Base-by-base conservation (phyloP, 2,329 filamentous ascomycete genomes). In the Cladosporium sp. region DNA sequence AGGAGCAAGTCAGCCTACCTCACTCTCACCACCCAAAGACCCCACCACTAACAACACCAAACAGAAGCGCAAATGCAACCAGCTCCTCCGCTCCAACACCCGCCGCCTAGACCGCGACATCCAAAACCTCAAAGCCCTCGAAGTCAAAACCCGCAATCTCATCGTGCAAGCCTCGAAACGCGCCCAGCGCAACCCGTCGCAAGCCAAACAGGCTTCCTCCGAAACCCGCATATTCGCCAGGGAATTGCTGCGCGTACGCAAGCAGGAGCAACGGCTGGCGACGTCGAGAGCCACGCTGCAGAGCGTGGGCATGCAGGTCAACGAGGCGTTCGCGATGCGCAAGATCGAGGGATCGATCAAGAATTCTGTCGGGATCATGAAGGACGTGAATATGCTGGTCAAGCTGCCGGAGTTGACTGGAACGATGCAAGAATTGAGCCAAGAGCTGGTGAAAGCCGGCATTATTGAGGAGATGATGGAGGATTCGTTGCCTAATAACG, bases 381-480 rank as follows among this genome's bases (percentile, higher is more conserved):
- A 93, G 80, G 93, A 98, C 77, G 92, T 99, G 67, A 98, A 98
- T 78, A 86, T 85, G 18, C 84, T 98, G 30, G 88, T 97, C 59
- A 85, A 90, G 32, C 80, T 99, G 72, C 95, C 95, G 12, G 91
- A 97, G 81, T 83, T 98, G 68, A 92, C 90, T 24, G 88, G 87
- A 15, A 97, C 93, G 10, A 98, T 98, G 94, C 85, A 88, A 69
- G 92, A 96, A 78, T 82, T 98, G 59, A 90, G 89, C 73, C 85
- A 90, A 66, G 95, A 98, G 84, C 81, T 98, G 71, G 91, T 97
- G 78, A 96, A 93, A 82, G 94, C 95, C 2, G 95, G 94, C 18
- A 94, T 99, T 71, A 96, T 98, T 68, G 94, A 98, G 83, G 95
- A 99, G 82, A 97, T 98, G 91, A 88, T 96, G 4, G 91, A 90